Base-by-base conservation (phyloP, 306 rosid species). In the Cicer arietinum region DNA sequence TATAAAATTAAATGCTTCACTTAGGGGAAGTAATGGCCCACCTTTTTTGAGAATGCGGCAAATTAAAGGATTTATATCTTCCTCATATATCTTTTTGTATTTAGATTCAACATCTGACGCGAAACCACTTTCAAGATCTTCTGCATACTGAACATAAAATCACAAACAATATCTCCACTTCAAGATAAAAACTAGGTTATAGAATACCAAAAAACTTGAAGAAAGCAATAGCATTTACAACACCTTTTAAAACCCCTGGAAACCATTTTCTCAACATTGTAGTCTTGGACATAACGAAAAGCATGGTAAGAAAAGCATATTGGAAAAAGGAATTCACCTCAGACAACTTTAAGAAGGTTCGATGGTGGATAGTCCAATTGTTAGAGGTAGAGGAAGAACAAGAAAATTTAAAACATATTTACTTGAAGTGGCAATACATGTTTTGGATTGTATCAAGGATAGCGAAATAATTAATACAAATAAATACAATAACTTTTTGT, bases 11-110 rank as follows among this genome's bases (percentile, higher is more conserved):
- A 48, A 72, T 71, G 17, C 44, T 56, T 63, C 64, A 81, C 44
- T 67, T 73, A 30, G 58, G 22, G 10, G 18, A 30, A 83, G 62
- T 69, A 18, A 60, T 12, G 10, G 18, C 66, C 56, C 67, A 94
- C 98, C 96, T 92, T 94, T 85, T 85, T 94, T 0, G 99, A 92
- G 94, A 94, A 94, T 73, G 99, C 99, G 44, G 99, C 99, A 86
- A 14, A 14, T 14, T 14, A 94, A 92, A 71, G 97, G 99, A 88
- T 92, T 94, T 79, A 92, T 94, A 69, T 94, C 99, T 53, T 94
- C 99, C 85, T 94, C 99, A 1, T 94, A 94, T 78, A 94, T 94
- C 83, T 94, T 94, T 83, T 92, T 94, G 90, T 94, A 92, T 89
- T 94, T 94, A 8, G 95, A 92, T 87, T 94, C 99, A 82, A 94